These are phyloP conservation scores for Pseudocercospora pini-densiflorae DNA, from an alignment of 2,329 filamentous ascomycete genomes.

Conservation along the genomic window DNA sequence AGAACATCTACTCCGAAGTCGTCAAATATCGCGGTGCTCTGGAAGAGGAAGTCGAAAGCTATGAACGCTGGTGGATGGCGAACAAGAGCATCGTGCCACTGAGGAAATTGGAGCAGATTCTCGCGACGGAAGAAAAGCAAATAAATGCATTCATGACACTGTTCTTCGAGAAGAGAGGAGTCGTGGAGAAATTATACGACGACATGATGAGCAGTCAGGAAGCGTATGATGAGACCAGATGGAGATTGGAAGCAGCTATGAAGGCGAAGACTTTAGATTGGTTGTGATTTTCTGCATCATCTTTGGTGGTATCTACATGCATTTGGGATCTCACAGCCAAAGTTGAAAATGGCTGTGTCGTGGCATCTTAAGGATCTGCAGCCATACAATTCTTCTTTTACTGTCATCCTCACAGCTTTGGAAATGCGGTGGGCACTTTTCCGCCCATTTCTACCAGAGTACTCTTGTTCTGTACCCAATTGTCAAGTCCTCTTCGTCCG, in stretches of 20 bases:
- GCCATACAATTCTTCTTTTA: too few species aligned
- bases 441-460: constrained; percentile 83
- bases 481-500: constrained; percentile 75
- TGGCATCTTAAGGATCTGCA: too few species aligned
- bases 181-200: neutral
- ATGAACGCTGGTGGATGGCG: constrained; percentile 5
- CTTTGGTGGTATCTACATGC: neutral
- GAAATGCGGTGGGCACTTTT: constrained; percentile 70
- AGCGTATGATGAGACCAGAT: neutral
- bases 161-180: neutral
- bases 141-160: neutral
- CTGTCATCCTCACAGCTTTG: constrained; percentile 22
- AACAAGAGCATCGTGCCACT: neutral
- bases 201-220: constrained; percentile 7
- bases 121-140: constrained; percentile 10
- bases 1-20: constrained; percentile 9
- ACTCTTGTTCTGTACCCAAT: constrained; percentile 86
- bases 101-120: neutral
- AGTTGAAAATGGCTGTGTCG: neutral
- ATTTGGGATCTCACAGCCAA: too few species aligned
- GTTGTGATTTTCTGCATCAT: neutral
- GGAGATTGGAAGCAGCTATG: constrained; percentile 14
- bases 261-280: constrained; percentile 11
- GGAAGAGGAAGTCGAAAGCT: constrained; percentile 8
- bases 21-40: neutral